Evolutionary conservation across 2,329 filamentous ascomycete genomes (phyloP), one percentile per base, ranked within the genome.

Genomic region (Furcasterigmium furcatum): DNA sequence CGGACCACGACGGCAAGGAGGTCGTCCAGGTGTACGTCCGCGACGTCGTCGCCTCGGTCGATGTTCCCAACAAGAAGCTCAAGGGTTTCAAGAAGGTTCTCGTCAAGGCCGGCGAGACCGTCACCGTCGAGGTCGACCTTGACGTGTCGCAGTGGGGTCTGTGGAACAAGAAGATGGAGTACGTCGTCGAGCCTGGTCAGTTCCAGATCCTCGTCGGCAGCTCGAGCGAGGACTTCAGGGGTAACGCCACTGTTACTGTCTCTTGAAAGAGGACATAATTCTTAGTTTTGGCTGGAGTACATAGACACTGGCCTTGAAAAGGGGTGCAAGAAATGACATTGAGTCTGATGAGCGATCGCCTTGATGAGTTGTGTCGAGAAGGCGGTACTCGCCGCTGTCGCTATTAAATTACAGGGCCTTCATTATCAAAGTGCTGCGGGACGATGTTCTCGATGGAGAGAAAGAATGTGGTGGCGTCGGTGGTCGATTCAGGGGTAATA

Each of bases 111-210:
- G 83, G 82, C 1, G 70, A 80, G 59, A 85, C 77, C 1, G 68
- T 76, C 52, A 76, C 61, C 6, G 68, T 76, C 30, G 56, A 65
- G 27, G 68, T 86, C 21, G 68, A 75, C 27, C 56, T 72, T 41
- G 71, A 77, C 49, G 82, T 85, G 59, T 73, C 79, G 10, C 59
- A 76, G 20, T 70, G 84, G 50, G 75, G 75, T 9, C 67, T 82
- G 2, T 83, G 80, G 38, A 66, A 83, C 58, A 77, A 72, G 1
- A 72, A 73, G 50, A 85, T 88, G 82, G 67, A 84, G 60, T 89
- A 89, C 61, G 82, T 87, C 20, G 85, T 90, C 30, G 87, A 90
- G 71, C 77, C 78, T 4, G 86, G 86, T 2, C 75, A 83, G 34
- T 90, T 89, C 59, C 64, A 73, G 5, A 67, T 88, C 9, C 68